Percentiles rank a stretch among this genome's conserved stretches.
phyloP scores from a whole-genome alignment of 495 filamentous ascomycete species.

The Penicillium desertorum region DNA sequence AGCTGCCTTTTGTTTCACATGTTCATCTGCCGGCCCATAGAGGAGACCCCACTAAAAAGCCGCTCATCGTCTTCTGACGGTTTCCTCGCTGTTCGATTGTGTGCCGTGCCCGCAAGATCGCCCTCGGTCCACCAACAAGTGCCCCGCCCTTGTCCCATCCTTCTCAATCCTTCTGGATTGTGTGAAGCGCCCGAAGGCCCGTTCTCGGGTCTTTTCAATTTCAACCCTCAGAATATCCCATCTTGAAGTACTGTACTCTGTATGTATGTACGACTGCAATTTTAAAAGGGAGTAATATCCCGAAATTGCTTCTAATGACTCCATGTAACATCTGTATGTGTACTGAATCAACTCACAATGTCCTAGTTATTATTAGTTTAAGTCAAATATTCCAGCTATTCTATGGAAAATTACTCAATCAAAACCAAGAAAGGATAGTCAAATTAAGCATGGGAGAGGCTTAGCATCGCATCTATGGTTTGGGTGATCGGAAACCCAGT shows the following conservation, averaged over 20 bases:
- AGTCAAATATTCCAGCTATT: too few species aligned
- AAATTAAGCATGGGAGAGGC: conserved; percentile 7
- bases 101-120: background rate
- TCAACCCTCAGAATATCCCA: background rate
- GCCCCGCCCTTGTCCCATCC: background rate
- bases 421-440: background rate
- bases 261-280: background rate
- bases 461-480: conserved; percentile 7
- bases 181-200: background rate
- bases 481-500: conserved; percentile 15
- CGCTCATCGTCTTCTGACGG: background rate
- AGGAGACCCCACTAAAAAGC: background rate
- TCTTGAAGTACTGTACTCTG: background rate
- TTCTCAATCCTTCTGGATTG: background rate
- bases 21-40: background rate
- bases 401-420: too few species aligned
- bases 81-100: background rate
- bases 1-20: background rate
- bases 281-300: background rate
- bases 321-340: too few species aligned
- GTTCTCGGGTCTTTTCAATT: background rate
- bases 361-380: too few species aligned
- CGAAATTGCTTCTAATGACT: background rate
- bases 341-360: too few species aligned
- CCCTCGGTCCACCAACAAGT: background rate